Percentiles rank a stretch among this genome's conserved stretches.
These are phyloP conservation scores for Hortiboletus campestris DNA, from an alignment of 768 basidiomycete species.

Conservation along the genomic window DNA sequence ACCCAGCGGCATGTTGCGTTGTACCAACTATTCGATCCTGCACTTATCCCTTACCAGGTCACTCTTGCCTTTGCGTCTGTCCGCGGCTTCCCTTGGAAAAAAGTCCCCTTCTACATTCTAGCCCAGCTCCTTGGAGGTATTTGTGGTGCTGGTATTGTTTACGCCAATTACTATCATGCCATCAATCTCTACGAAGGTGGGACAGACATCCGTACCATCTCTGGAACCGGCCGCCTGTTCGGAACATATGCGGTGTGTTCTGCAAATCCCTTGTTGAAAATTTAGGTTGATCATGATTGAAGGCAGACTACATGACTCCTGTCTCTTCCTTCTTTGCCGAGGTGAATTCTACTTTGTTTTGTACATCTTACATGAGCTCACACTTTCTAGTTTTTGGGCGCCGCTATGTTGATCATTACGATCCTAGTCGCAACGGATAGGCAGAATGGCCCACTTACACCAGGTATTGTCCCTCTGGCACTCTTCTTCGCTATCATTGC, in stretches of 20 bases:
- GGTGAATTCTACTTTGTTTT: slow-evolving; percentile 19
- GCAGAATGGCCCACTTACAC: slow-evolving; percentile 45
- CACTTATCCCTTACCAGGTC: slow-evolving; percentile 42
- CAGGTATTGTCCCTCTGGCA: slow-evolving; percentile 52
- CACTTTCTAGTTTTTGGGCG: slow-evolving; percentile 48
- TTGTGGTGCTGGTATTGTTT: slow-evolving; percentile 55
- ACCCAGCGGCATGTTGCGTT: slow-evolving; percentile 54
- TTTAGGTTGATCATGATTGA: slow-evolving; percentile 7
- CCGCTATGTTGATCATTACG: slow-evolving; percentile 52
- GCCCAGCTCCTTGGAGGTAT: slow-evolving; percentile 63
- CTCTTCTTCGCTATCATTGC: slow-evolving; percentile 58
- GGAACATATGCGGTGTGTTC: slow-evolving; percentile 56
- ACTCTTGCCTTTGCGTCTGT: slow-evolving; percentile 68
- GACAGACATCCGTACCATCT: slow-evolving; percentile 49
- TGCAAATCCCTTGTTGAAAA: not conserved
- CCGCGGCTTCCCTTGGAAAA: slow-evolving; percentile 76
- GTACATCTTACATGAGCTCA: not conserved
- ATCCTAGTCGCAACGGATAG: slow-evolving; percentile 56
- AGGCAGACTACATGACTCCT: slow-evolving; percentile 43
- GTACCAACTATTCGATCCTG: not conserved
- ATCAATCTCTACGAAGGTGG: slow-evolving; percentile 65
- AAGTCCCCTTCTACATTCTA: slow-evolving; percentile 69
- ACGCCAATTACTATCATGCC: slow-evolving; percentile 66
- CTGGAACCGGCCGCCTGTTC: slow-evolving; percentile 56
- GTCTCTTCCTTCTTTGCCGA: slow-evolving; percentile 48